Evolutionary conservation across 2,329 filamentous ascomycete genomes (phyloP), one percentile per base, ranked within the genome.

Genomic region (Zymoseptoria passerinii): DNA sequence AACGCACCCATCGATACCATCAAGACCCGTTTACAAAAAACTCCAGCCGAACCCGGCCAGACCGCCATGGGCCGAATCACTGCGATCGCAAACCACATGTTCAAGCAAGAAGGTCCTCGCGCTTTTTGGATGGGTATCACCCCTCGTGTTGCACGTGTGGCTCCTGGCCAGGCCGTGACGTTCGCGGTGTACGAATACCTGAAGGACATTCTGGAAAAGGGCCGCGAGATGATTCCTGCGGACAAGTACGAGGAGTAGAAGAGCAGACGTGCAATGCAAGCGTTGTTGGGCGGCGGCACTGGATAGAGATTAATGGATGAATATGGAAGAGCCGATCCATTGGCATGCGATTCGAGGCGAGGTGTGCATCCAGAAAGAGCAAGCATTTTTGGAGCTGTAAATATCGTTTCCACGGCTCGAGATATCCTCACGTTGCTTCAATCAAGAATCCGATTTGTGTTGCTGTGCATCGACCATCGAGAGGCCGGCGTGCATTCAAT

Each of bases 121-220:
- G 94, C 94, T 52, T 99, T 99, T 77, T 99, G 96, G 81, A 97
- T 97, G 82, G 94, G 94, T 69, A 99, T 99, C 76, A 99, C 94
- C 52, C 94, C 94, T 6, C 84, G 94, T 68, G 89, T 99, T 67
- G 97, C 97, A 91, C 85, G 94, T 70, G 94, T 99, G 56, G 94
- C 94, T 27, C 94, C 94, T 7, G 94, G 94, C 52, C 94, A 99
- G 79, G 94, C 85, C 18, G 85, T 88, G 50, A 88, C 85, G 2
- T 88, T 88, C 67, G 86, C 78, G 18, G 78, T 80, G 18, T 80
- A 80, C 60, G 78, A 80, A 65, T 80, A 78, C 57, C 62, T 80
- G 58, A 80, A 79, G 68, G 74, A 71, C n/a, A 66, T 78, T 4
- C 64, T 80, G 50, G 77, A 81, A 70, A 77, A 73, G 68, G 66